These are phyloP conservation scores for Leccinum rimulosum DNA, from an alignment of 768 basidiomycete species.

Conservation along the genomic window DNA sequence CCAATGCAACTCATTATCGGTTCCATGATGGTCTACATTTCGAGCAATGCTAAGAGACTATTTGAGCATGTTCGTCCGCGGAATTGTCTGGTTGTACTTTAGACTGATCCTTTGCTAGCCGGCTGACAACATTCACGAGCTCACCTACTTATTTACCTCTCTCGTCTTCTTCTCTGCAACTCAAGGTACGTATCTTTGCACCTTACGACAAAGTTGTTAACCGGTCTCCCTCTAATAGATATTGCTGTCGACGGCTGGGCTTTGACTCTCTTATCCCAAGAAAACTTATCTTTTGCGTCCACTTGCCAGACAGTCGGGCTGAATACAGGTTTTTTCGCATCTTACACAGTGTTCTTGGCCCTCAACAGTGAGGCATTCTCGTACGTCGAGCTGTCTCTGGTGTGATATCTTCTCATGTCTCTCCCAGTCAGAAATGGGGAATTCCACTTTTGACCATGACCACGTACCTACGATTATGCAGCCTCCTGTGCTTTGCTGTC, in stretches of 20 bases:
- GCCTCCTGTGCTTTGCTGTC: conserved; percentile 74
- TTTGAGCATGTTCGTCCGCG: conserved; percentile 64
- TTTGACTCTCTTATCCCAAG: conserved; percentile 82
- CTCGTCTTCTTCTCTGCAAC: conserved; percentile 96
- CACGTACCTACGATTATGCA: conserved; percentile 86
- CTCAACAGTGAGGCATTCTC: conserved; percentile 93
- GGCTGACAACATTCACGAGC: conserved; percentile 66
- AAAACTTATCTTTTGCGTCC: conserved; percentile 93
- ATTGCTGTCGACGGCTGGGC: conserved; percentile 97
- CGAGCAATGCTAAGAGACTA: conserved; percentile 68
- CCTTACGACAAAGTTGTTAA: conserved; percentile 15
- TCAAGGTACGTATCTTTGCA: conserved; percentile 61
- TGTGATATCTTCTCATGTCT: conserved; percentile 8
- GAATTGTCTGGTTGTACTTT: conserved; percentile 1
- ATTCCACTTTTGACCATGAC: conserved; percentile 68
- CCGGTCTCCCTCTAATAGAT: conserved; percentile 45
- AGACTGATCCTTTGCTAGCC: conserved; percentile 51
- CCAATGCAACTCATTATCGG: conserved; percentile 95
- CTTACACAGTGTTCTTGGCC: conserved; percentile 96
- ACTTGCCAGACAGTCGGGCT: conserved; percentile 98
- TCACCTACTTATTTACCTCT: conserved; percentile 83
- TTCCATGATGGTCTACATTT: conserved; percentile 75
- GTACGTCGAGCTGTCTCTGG: conserved; percentile 39
- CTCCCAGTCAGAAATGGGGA: conserved; percentile 67
- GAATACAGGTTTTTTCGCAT: conserved; percentile 92